phyloP scores from a whole-genome alignment of 1,284 basidiomycete species.

The Blastosporella zonata region DNA sequence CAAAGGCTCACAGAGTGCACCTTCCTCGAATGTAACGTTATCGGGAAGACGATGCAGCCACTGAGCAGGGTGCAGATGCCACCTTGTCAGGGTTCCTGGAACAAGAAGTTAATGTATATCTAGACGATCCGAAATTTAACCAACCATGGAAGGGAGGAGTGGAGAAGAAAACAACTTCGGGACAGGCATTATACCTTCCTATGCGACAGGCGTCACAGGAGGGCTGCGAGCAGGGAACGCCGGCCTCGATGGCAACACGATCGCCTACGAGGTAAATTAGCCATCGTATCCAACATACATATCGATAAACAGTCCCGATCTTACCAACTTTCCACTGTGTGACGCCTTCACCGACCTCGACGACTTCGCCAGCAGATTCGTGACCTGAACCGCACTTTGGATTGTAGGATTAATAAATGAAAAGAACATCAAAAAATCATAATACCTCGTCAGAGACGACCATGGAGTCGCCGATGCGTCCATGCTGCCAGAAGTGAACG shows the following conservation, averaged over 20 bases:
- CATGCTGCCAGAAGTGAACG: constrained; percentile 68
- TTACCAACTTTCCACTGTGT: constrained; percentile 55
- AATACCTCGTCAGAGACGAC: constrained; percentile 58
- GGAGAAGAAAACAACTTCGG: constrained; percentile 63
- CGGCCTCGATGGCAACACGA: constrained; percentile 63
- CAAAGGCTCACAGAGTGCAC: constrained; percentile 60
- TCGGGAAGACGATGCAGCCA: constrained; percentile 63
- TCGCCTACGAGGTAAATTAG: constrained; percentile 38
- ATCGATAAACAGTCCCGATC: not conserved
- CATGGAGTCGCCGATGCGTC: constrained; percentile 63
- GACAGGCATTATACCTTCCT: constrained; percentile 61
- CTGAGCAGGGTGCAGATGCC: constrained; percentile 61
- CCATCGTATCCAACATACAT: not conserved
- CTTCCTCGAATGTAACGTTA: constrained; percentile 59
- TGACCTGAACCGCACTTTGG: constrained; percentile 59
- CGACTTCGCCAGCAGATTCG: constrained; percentile 62
- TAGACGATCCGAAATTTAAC: constrained; percentile 1
- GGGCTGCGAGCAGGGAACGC: constrained; percentile 59
- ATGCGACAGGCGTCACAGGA: constrained; percentile 56
- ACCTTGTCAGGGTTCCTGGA: constrained; percentile 55
- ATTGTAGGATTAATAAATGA: constrained; percentile 1
- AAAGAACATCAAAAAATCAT: not conserved
- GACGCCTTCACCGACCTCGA: constrained; percentile 60
- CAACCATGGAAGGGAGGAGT: constrained; percentile 62
- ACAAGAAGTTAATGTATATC: not conserved